These are phyloP conservation scores for Clitoria ternatea DNA, from an alignment of 306 rosid species.

Conservation along the genomic window DNA sequence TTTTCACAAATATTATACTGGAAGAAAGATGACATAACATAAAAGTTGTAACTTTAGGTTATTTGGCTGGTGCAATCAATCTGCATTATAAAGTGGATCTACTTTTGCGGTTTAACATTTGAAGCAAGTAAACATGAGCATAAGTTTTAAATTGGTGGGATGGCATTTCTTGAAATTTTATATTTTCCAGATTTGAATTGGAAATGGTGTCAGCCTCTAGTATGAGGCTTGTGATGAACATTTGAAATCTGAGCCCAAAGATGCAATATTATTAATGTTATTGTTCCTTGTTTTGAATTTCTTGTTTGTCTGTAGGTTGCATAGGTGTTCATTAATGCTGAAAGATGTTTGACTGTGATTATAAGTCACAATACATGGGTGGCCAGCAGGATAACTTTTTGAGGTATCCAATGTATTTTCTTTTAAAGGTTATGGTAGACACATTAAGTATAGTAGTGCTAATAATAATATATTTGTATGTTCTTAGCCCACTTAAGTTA, in stretches of 20 bases:
- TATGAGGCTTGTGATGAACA: constrained; percentile 2
- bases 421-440: constrained; percentile 5
- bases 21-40: not conserved
- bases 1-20: not conserved
- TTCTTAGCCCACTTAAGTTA: not conserved
- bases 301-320: constrained; percentile 37
- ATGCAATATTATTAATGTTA: not conserved
- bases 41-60: not conserved
- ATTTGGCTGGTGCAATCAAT: not conserved
- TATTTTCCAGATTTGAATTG: constrained; percentile 8
- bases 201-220: not conserved
- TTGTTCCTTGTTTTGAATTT: constrained; percentile 1
- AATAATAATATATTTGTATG: constrained; percentile 15
- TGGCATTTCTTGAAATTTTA: not conserved
- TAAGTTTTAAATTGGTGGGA: not conserved
- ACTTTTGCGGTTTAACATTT: constrained; percentile 6
- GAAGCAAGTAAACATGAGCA: not conserved
- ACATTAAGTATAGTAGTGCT: constrained; percentile 19
- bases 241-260: not conserved
- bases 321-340: constrained; percentile 36
- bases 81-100: not conserved
- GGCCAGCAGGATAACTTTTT: constrained; percentile 77
- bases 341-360: constrained; percentile 67
- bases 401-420: constrained; percentile 47
- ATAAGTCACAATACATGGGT: constrained; percentile 65